phyloP scores from a whole-genome alignment of 2,329 filamentous ascomycete genomes.

The Colletotrichum somersetense region DNA sequence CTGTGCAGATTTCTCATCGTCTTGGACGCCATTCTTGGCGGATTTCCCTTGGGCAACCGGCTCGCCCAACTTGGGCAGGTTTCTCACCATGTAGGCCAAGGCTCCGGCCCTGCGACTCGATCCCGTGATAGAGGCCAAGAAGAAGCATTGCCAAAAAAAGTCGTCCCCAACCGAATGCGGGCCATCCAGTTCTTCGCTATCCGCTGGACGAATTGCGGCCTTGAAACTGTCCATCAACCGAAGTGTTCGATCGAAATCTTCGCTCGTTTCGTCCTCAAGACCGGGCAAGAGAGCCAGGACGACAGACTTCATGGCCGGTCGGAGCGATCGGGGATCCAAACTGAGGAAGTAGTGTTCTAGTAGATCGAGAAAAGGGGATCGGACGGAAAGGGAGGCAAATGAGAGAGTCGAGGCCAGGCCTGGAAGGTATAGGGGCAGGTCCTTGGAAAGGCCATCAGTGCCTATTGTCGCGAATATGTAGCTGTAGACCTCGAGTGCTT shows the following conservation, averaged over 20 bases:
- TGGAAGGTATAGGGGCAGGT: constrained; percentile 89
- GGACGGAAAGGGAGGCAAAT: constrained; percentile 93
- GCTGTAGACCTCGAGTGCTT: constrained; percentile 92
- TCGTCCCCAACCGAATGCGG: constrained; percentile 76
- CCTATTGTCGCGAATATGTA: constrained; percentile 91
- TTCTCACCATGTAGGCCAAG: constrained; percentile 85
- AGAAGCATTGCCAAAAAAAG: constrained; percentile 99
- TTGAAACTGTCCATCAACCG: constrained; percentile 84
- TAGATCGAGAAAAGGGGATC: constrained; percentile 85
- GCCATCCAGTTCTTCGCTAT: constrained; percentile 63
- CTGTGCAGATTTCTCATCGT: constrained; percentile 64
- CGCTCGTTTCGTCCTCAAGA: constrained; percentile 94
- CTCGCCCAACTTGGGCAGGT: constrained; percentile 78
- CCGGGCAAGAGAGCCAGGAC: constrained; percentile 91
- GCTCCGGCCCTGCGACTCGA: constrained; percentile 86
- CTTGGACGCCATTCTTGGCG: constrained; percentile 47
- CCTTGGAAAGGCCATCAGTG: constrained; percentile 81
- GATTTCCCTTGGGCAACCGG: constrained; percentile 48
- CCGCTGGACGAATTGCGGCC: constrained; percentile 69
- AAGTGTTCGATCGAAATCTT: constrained; percentile 93
- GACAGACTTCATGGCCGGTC: constrained; percentile 90
- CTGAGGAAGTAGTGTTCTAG: constrained; percentile 84
- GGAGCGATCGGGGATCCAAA: constrained; percentile 77
- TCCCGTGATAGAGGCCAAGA: constrained; percentile 92
- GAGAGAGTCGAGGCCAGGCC: constrained; percentile 90